These are phyloP conservation scores for Oryza glaberrima DNA, from an alignment of 176 grass and related monocot genomes.

Conservation along the genomic window DNA sequence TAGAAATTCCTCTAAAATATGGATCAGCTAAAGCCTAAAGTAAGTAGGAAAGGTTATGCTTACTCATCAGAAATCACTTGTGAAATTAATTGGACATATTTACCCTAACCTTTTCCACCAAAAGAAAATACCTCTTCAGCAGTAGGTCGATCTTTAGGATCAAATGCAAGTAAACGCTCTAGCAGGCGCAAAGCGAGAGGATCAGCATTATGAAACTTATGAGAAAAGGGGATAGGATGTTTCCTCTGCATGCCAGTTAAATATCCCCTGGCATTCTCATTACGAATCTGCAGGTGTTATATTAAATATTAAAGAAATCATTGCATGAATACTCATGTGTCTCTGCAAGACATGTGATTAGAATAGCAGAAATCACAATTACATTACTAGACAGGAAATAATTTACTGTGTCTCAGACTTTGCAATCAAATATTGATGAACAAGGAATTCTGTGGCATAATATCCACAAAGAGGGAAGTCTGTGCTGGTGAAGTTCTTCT, in stretches of 20 bases:
- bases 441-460: conserved; percentile 9
- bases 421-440: conserved; percentile 10
- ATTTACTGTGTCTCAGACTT: neutral
- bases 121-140: conserved; percentile 74
- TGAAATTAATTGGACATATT: conserved; percentile 23
- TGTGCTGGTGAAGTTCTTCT: conserved; percentile 10
- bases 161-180: conserved; percentile 88
- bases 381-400: conserved; percentile 30
- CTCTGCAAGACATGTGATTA: conserved; percentile 21
- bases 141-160: conserved; percentile 82
- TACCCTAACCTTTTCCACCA: neutral
- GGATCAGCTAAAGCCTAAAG: conserved; percentile 90
- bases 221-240: conserved; percentile 54
- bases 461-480: neutral
- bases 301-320: conserved; percentile 35
- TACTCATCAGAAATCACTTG: neutral
- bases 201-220: conserved; percentile 72
- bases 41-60: conserved; percentile 31
- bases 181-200: conserved; percentile 74
- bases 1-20: conserved; percentile 75
- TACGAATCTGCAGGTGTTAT: conserved; percentile 66
- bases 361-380: conserved; percentile 14
- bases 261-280: conserved; percentile 79
- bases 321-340: neutral
- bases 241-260: conserved; percentile 75